A percentile compares a stretch with the other conserved stretches of the same genome.
Conservation (phyloP, 352 stramenopile species). For the Globisporangium nodosum region DNA sequence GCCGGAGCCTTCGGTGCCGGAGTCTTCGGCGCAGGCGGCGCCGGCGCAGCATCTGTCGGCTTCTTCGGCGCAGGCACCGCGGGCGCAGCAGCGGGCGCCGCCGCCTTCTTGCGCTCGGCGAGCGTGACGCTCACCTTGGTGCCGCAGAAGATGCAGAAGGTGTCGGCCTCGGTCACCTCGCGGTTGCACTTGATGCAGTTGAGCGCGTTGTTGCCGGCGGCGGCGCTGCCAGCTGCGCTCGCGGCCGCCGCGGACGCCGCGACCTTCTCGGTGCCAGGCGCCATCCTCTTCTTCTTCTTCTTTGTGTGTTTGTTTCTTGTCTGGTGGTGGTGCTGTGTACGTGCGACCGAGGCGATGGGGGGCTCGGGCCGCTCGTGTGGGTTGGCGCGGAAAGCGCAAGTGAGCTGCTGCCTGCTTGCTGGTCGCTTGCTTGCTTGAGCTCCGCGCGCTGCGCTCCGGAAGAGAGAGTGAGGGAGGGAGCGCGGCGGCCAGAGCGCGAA, state of each 20-base stretch:
- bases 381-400: neutral
- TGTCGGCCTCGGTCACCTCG: conserved; percentile 64
- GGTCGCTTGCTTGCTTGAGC: neutral
- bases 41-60: conserved; percentile 11
- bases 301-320: neutral
- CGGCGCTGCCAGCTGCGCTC: conserved; percentile 11
- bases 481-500: neutral
- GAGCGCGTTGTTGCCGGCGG: conserved; percentile 41
- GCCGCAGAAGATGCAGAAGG: conserved; percentile 87
- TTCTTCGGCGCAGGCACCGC: conserved; percentile 18
- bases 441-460: conserved; percentile 15
- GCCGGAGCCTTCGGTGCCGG: neutral
- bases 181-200: conserved; percentile 73
- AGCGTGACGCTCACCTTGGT: conserved; percentile 75
- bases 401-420: neutral
- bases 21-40: neutral
- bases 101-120: conserved; percentile 38
- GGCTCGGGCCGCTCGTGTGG: neutral
- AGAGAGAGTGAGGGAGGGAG: conserved; percentile 15
- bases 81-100: conserved; percentile 12
- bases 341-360: neutral
- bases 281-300: conserved; percentile 25
- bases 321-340: neutral
- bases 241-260: conserved; percentile 15
- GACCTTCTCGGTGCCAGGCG: conserved; percentile 61